phyloP scores from a whole-genome alignment of 306 rosid genomes.

The Morella rubra region DNA sequence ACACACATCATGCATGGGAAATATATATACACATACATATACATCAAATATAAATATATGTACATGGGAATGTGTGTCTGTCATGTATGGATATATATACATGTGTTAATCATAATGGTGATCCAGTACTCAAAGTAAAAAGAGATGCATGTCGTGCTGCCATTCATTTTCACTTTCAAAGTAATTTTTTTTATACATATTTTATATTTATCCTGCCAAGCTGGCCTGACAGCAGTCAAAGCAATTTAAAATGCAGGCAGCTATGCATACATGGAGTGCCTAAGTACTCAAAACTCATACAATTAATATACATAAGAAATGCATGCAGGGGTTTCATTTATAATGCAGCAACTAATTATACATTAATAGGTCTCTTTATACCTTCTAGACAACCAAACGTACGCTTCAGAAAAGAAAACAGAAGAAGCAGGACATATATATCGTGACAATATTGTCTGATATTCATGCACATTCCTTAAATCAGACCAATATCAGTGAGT shows the following conservation, averaged over 20 bases:
- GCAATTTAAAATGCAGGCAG: not conserved
- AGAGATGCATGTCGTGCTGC: not conserved
- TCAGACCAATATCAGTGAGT: not conserved
- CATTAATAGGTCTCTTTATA: too few relatives aligned
- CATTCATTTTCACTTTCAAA: not conserved
- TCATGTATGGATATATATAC: too few relatives aligned
- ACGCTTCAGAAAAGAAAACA: not conserved
- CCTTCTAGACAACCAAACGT: too few relatives aligned
- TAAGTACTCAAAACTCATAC: too few relatives aligned
- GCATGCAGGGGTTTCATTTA: too few relatives aligned
- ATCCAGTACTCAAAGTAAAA: too few relatives aligned
- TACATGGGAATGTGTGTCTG: too few relatives aligned
- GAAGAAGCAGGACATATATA: too few relatives aligned
- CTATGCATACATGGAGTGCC: not conserved
- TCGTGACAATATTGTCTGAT: not conserved
- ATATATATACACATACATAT: not conserved
- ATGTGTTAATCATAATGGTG: too few relatives aligned
- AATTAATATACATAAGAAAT: too few relatives aligned
- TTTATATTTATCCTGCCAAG: not conserved
- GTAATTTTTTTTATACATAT: not conserved
- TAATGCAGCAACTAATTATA: not conserved
- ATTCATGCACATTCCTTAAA: not conserved
- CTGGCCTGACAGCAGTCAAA: not conserved
- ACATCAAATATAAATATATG: not conserved
- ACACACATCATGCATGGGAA: not conserved